These are phyloP conservation scores for Mycosphaerella arachidis DNA, from an alignment of 2,329 filamentous ascomycete species.

Conservation along the genomic window DNA sequence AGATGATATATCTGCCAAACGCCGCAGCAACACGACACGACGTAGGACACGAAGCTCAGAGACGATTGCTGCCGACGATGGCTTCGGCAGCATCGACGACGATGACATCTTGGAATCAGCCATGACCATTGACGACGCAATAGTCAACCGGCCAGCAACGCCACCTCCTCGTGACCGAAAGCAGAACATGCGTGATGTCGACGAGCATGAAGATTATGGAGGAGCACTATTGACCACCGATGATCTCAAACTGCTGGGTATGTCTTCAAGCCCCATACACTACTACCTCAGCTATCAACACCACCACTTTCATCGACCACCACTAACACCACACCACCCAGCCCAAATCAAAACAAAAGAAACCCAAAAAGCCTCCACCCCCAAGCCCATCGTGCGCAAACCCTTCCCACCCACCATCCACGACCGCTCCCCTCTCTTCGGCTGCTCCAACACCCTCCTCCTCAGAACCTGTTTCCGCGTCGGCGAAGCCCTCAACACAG, in stretches of 20 bases:
- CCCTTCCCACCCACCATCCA: constrained; percentile 48
- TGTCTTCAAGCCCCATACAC: neutral
- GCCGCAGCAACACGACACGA: neutral
- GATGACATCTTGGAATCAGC: constrained; percentile 13
- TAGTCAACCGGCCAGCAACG: constrained; percentile 11
- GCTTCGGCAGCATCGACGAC: constrained; percentile 15
- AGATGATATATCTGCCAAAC: neutral
- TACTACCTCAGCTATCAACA: neutral
- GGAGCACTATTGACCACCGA: constrained; percentile 25
- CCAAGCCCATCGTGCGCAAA: constrained; percentile 47
- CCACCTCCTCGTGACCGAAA: constrained; percentile 23
- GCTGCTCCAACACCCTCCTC: constrained; percentile 40
- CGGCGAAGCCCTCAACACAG: constrained; percentile 49
- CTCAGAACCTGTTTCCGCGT: constrained; percentile 8
- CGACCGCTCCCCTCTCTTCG: constrained; percentile 52
- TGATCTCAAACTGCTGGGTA: constrained; percentile 26
- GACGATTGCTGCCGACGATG: constrained; percentile 8
- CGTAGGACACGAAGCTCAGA: neutral
- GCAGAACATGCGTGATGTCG: constrained; percentile 29
- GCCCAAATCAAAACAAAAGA: neutral
- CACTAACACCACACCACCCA: constrained; percentile 5
- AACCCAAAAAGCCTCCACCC: neutral
- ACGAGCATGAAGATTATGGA: constrained; percentile 29
- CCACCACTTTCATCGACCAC: neutral
- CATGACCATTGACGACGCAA: constrained; percentile 10